Evolutionary conservation across 768 basidiomycete species (phyloP).

Genomic region (Crepidotus variabilis): DNA sequence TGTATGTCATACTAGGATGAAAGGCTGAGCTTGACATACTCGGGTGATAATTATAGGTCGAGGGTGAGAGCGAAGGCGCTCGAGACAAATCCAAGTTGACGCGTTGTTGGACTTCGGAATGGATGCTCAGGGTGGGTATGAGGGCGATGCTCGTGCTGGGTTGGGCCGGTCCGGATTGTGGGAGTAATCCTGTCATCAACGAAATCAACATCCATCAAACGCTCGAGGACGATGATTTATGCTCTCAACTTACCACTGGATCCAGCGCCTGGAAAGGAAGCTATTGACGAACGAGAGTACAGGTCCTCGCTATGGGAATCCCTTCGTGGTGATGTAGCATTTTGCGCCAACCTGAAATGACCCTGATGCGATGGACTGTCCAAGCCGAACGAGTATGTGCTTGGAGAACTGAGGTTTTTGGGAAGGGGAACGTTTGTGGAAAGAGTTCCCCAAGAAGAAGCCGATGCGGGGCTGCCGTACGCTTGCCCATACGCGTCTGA

Average conservation of each 20-base stretch:
- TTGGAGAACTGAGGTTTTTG: neutral
- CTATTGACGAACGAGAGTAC: too few species aligned
- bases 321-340: too few species aligned
- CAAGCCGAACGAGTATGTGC: neutral
- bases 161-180: neutral
- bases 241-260: too few species aligned
- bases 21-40: slow-evolving; percentile 1
- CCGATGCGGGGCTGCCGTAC: neutral
- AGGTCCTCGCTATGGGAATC: too few species aligned
- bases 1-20: slow-evolving; percentile 2
- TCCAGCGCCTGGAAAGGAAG: too few species aligned
- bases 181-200: neutral
- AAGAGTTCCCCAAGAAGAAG: neutral
- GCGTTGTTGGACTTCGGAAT: neutral
- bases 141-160: neutral
- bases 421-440: neutral
- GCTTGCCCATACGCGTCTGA: neutral
- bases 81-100: slow-evolving; percentile 1
- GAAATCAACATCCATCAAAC: neutral
- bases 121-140: neutral
- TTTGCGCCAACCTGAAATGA: neutral
- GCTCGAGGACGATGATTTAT: too few species aligned
- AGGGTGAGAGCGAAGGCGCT: neutral
- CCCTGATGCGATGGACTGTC: neutral
- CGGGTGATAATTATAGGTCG: neutral